Evolutionary conservation across 768 basidiomycete species (phyloP).

Genomic region (Tulasnella calospora): DNA sequence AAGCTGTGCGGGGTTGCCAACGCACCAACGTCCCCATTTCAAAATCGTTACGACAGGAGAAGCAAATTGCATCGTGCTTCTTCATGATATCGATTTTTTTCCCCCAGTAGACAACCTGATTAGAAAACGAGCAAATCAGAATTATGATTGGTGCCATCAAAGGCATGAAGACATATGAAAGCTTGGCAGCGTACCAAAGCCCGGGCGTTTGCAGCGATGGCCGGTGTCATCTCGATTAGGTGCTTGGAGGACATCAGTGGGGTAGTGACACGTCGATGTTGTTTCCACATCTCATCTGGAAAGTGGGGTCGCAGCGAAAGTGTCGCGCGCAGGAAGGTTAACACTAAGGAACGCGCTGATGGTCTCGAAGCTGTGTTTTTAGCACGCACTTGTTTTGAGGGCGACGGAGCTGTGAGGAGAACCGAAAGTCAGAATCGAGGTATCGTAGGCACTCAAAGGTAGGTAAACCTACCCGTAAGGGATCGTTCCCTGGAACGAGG

Average conservation of each 20-base stretch:
- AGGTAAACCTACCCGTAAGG: conserved; percentile 16
- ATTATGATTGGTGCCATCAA: background rate
- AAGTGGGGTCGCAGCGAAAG: background rate
- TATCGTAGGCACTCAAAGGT: background rate
- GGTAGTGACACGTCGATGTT: conserved; percentile 8
- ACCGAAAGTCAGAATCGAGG: background rate
- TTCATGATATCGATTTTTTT: background rate
- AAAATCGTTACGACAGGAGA: background rate
- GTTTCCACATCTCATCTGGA: conserved; percentile 15
- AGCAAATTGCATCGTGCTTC: background rate
- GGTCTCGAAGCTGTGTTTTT: background rate
- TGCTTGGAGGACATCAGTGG: conserved; percentile 13
- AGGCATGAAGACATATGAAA: background rate
- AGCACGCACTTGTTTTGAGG: background rate
- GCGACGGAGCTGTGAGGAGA: background rate
- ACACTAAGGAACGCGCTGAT: background rate
- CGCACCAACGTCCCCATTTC: conserved; percentile 6
- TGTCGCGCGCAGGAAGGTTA: background rate
- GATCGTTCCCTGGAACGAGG: background rate
- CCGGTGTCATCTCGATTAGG: conserved; percentile 10
- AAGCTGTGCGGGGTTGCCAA: background rate
- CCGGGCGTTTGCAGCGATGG: background rate
- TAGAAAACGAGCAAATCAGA: background rate
- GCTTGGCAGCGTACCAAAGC: background rate
- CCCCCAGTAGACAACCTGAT: background rate